A percentile compares a stretch with the other conserved stretches of the same genome.
These are phyloP conservation scores for Cryptosporidium xiaoi DNA, from an alignment of 169 alveolate species.

Conservation along the genomic window DNA sequence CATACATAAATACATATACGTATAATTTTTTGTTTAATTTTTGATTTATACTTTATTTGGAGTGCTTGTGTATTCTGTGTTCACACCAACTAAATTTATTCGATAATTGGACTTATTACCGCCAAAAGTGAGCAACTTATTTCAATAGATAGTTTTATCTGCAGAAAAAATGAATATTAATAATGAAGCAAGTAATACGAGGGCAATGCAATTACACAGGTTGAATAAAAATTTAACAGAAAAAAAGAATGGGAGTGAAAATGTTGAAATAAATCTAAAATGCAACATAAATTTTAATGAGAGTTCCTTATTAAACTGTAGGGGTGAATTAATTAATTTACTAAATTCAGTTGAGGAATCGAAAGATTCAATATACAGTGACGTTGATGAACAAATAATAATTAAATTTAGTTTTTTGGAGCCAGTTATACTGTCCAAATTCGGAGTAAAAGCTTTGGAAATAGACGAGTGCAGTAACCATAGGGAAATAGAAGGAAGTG, in stretches of 20 bases:
- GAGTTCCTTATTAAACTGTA: constrained; percentile 55
- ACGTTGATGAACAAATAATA: constrained; percentile 66
- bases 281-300: constrained; percentile 40
- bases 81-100: too few species aligned
- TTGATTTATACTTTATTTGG: too few species aligned
- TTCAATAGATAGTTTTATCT: background rate
- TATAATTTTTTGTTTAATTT: too few species aligned
- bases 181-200: constrained; percentile 69
- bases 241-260: constrained; percentile 10
- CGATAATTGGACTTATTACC: too few species aligned
- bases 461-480: background rate
- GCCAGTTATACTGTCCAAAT: constrained; percentile 40
- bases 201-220: constrained; percentile 67
- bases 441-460: constrained; percentile 46
- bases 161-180: constrained; percentile 49
- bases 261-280: constrained; percentile 27
- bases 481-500: background rate
- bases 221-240: constrained; percentile 23
- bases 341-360: constrained; percentile 16
- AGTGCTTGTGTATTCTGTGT: too few species aligned
- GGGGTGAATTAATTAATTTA: constrained; percentile 24
- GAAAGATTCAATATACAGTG: constrained; percentile 22
- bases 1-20: background rate
- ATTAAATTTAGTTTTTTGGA: constrained; percentile 48
- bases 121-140: too few species aligned